Conservation (phyloP, 1,284 basidiomycete genomes). For the Sporisorium iseilematis-ciliati region DNA sequence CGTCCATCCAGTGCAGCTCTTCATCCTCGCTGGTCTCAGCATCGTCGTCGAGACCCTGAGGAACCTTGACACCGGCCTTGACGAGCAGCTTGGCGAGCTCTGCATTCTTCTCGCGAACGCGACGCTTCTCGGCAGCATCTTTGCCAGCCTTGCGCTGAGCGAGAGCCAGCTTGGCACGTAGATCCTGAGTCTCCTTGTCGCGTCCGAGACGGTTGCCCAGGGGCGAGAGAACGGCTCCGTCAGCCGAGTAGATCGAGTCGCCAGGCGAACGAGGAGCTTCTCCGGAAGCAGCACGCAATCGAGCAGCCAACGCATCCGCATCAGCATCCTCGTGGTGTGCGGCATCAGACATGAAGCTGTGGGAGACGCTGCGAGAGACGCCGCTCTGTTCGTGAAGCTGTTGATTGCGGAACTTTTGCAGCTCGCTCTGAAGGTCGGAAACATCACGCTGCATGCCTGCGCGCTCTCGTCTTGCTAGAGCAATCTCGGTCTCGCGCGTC, state of each 20-base stretch:
- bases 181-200: conserved; percentile 58
- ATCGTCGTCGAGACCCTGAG: conserved; percentile 51
- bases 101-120: conserved; percentile 60
- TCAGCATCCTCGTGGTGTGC: conserved; percentile 38
- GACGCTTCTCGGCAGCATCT: conserved; percentile 62
- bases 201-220: conserved; percentile 47
- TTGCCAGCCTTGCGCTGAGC: conserved; percentile 65
- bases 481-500: conserved; percentile 91
- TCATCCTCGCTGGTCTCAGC: conserved; percentile 59
- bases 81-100: conserved; percentile 58
- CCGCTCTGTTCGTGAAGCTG: conserved; percentile 35
- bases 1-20: conserved; percentile 45
- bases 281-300: conserved; percentile 43
- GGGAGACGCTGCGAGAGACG: conserved; percentile 49
- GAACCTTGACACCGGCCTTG: conserved; percentile 56
- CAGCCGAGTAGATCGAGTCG: conserved; percentile 49
- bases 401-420: conserved; percentile 71
- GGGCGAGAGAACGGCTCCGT: conserved; percentile 45
- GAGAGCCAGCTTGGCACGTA: conserved; percentile 61
- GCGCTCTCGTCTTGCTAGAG: conserved; percentile 85
- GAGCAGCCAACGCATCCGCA: conserved; percentile 34
- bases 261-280: conserved; percentile 42
- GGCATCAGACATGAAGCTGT: conserved; percentile 54
- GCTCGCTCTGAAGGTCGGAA: conserved; percentile 84
- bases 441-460: conserved; percentile 91